Base-by-base conservation (phyloP, 768 basidiomycete species). In the Russula lepida region DNA sequence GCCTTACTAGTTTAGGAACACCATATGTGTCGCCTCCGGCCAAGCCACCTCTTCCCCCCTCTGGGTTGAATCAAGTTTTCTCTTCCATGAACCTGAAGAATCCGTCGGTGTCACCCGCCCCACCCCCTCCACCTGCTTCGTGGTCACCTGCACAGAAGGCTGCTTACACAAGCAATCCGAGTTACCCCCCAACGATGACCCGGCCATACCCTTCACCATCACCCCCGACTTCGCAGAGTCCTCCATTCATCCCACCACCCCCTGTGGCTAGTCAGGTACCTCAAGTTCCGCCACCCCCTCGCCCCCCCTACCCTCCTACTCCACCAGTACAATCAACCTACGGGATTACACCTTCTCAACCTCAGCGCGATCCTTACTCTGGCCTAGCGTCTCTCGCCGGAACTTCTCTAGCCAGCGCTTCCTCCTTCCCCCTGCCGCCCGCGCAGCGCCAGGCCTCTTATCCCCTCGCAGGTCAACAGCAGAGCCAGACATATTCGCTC, bases 51-150 rank as follows among this genome's bases (percentile, higher is more conserved):
- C 59, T 58, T 8, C 35, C 67, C 2, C 58, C 68, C 2, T 54
- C 59, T 32, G 70, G 66, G 50, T 69, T 83, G 27, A 81, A 81
- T 63, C 74, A 76, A 6, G 76, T 82, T 0, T 83, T 89, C 66
- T 75, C 81, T 1, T 77, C 80, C 0, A 80, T 89, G 81, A 82
- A 69, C 63, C 54, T 88, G 50, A 73, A 75, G 44, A 66, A 67
- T 32, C 65, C 69, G 30, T 63, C 73, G 9, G 66, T 66, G 27
- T 69, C 69, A 8, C 72, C 75, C 17, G 72, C 70, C n/a, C 71
- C 71, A 6, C 70, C 71, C 1, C 74, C 72, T 35, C 65, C 59
- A n/a, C 70, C 64, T 41, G 66, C 65, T 66, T 61, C 70, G 49
- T 68, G 74, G 59, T 57, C 66, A 15, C 62, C 71, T 37, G 37